Conservation (phyloP, 2,329 filamentous ascomycete species). For the Colletotrichum orbiculare region DNA sequence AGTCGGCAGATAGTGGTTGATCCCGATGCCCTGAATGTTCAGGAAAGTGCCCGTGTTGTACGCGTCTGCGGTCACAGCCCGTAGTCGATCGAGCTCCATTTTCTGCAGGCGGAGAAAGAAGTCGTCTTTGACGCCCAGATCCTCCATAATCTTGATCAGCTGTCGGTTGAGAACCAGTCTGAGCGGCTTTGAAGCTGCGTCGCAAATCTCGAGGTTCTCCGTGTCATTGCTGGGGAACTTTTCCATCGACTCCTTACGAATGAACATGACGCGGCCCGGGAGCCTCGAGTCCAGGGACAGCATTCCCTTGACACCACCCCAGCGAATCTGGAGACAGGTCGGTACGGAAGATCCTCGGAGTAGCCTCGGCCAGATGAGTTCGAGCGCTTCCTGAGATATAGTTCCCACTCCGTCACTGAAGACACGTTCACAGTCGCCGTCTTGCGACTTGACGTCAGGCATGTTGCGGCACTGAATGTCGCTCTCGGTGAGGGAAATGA, state of each 20-base stretch:
- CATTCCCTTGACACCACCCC: conserved; percentile 82
- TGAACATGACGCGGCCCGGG: conserved; percentile 64
- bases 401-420: conserved; percentile 87
- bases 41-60: conserved; percentile 75
- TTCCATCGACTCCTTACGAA: conserved; percentile 79
- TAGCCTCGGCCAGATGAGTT: conserved; percentile 68
- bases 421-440: conserved; percentile 57
- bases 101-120: conserved; percentile 76
- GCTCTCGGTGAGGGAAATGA: conserved; percentile 60
- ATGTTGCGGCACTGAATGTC: conserved; percentile 51
- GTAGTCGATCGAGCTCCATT: conserved; percentile 69
- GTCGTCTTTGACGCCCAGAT: conserved; percentile 68
- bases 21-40: conserved; percentile 69
- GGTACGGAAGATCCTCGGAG: conserved; percentile 61
- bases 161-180: conserved; percentile 80
- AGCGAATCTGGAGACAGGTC: conserved; percentile 80
- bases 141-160: conserved; percentile 87
- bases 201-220: conserved; percentile 76
- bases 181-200: conserved; percentile 73
- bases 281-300: conserved; percentile 75
- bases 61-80: conserved; percentile 66
- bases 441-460: conserved; percentile 61
- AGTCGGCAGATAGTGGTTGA: conserved; percentile 67
- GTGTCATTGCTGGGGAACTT: conserved; percentile 74
- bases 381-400: conserved; percentile 70